Evolutionary conservation across 345 rosid species (phyloP), one percentile per base, ranked within the genome.

Genomic region (Melaleuca alternifolia): DNA sequence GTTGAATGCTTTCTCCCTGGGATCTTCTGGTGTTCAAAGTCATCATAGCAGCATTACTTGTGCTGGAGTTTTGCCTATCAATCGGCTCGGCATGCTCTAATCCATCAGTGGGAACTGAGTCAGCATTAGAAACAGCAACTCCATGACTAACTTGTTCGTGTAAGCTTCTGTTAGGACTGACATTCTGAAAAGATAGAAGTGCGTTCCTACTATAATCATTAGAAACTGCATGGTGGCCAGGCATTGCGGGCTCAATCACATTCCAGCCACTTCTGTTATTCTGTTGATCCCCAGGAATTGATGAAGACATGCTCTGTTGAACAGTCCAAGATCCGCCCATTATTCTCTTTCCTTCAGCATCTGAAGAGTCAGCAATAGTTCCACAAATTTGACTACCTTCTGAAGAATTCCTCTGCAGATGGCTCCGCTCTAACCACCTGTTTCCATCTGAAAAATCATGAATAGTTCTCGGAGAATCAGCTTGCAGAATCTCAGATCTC

Each of bases 241-340:
- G 85, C 11, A 90, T 84, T 12, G 83, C 52, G 33, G 93, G 89
- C 46, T 92, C 91, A 50, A 88, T 82, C 82, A 88, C 89, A 85
- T 87, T 93, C 95, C 92, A 92, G 87, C 92, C 91, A 86, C 88
- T 85, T 48, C 88, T 85, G 86, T 85, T 89, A 85, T 90, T 85
- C 62, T 84, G 91, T 76, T 91, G 91, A 87, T 90, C 91, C 88
- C 87, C 52, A 50, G 56, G 56, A 90, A 53, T 85, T 82, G 81
- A 82, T 15, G 87, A 48, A 51, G 92, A 50, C 62, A 79, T 28
- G 61, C 88, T 83, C 86, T 88, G 88, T 85, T 89, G 91, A 85
- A 90, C 88, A 83, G 86, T 87, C 91, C 92, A 89, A 77, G 92
- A 50, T 86, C 87, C 85, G 2, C 90, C 89, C 87, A 83, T 52